Percentiles rank a stretch among this genome's conserved stretches.
These are phyloP conservation scores for Phialemoniopsis sp. DNA, from an alignment of 2,329 filamentous ascomycete genomes.

Conservation along the genomic window DNA sequence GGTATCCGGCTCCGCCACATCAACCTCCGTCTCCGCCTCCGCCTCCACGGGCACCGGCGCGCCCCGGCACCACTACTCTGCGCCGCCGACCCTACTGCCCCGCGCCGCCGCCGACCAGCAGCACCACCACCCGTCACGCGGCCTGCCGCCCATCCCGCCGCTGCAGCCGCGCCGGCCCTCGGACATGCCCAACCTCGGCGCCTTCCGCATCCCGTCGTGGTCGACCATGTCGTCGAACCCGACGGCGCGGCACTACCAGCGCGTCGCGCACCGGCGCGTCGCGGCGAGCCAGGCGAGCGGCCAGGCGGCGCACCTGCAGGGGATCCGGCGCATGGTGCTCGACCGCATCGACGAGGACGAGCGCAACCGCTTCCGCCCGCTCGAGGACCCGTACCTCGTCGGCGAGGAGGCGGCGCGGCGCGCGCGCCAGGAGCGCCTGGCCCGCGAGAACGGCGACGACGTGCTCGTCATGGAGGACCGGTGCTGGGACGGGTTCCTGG, in stretches of 20 bases:
- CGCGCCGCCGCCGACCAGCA: conserved; percentile 9
- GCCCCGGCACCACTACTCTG: not conserved
- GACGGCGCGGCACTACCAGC: conserved; percentile 56
- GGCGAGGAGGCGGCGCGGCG: conserved; percentile 59
- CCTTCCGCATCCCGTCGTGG: conserved; percentile 58
- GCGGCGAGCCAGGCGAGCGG: conserved; percentile 33
- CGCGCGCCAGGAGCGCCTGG: conserved; percentile 52
- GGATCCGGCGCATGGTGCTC: conserved; percentile 24
- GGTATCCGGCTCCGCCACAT: conserved; percentile 8
- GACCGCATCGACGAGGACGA: conserved; percentile 31
- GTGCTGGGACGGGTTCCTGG: conserved; percentile 57
- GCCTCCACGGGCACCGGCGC: conserved; percentile 2
- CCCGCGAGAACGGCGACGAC: conserved; percentile 50
- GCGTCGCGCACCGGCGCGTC: conserved; percentile 59
- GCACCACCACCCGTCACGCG: conserved; percentile 23
- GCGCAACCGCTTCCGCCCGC: conserved; percentile 34
- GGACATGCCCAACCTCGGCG: conserved; percentile 37
- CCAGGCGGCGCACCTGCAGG: conserved; percentile 22
- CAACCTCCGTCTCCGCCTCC: conserved; percentile 7
- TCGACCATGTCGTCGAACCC: conserved; percentile 50
- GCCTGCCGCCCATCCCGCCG: conserved; percentile 47
- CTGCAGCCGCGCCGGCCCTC: conserved; percentile 17
- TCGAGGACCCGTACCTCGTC: conserved; percentile 65
- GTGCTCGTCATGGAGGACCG: conserved; percentile 52
- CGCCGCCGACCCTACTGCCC: conserved; percentile 4